Evolutionary conservation across 306 rosid species (phyloP), one percentile per base, ranked within the genome.

Genomic region (Dalbergia oliveri): DNA sequence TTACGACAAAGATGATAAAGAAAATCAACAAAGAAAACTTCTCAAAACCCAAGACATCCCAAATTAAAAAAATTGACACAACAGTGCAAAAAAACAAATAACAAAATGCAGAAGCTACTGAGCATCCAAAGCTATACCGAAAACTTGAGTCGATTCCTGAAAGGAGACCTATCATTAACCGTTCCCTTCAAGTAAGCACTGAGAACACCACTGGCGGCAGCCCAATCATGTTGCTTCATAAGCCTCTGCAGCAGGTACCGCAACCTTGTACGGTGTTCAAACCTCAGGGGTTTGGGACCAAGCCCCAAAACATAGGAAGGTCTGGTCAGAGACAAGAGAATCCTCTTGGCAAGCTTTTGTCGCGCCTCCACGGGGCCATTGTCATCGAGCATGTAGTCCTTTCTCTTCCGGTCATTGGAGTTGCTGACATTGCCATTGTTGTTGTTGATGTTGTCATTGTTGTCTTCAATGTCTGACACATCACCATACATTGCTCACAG

Each of bases 151-250:
- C 89, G 89, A 43, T 91, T 92, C n/a, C 56, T 84, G 6, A 26
- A 5, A 13, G 90, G 89, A 45, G 89, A 82, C 23, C 6, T 62
- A 33, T 91, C 91, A 21, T 83, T 83, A 49, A 81, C n/a, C 0
- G 94, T 89, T 51, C 83, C 90, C 59, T 85, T 77, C 67, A 91
- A 18, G 72, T 90, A 84, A 63, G 82, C 84, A 80, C 92, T 90
- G 47, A 92, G 84, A 37, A 88, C 97, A 12, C 93, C 93, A 35
- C 90, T 78, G 58, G 92, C 97, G 43, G 80, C 88, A 4, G 61
- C 84, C 98, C 95, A 94, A 4, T 85, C 74, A 6, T 84, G 93
- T 44, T 74, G 90, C 53, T 49, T 87, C 50, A 85, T 21, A 3
- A 92, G 88, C 59, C 81, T 77, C 21, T 65, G 84, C 44, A 94